Evolutionary conservation across 768 basidiomycete species (phyloP), one percentile per base, ranked within the genome.

Genomic region (Kwoniella europaea): DNA sequence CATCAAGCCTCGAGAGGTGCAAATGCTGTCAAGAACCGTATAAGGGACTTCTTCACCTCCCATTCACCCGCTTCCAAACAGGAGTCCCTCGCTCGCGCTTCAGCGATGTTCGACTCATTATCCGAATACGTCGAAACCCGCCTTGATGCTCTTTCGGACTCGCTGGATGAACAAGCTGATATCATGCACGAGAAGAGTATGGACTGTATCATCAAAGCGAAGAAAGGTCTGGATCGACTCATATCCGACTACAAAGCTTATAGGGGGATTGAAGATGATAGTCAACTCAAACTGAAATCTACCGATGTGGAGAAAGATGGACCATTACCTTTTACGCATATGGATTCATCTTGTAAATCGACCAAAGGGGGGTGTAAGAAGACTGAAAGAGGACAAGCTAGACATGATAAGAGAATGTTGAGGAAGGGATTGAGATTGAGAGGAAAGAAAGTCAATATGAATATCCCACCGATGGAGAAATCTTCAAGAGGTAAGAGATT

Each of bases 251-350:
- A 43, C 29, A 68, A 72, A 35, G 29, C 16, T 44, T 27, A 57
- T 27, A 27, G 55, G 52, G 57, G 71, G 13, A 7, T 22, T 43
- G 52, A 44, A 5, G 50, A 60, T 10, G 42, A 20, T 24, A 29
- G 35, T 15, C 18, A 59, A 13, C 20, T 1, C 9, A 50, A 59
- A 5, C 22, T 15, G 5, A 24, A 22, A 43, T 56, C 27, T 16
- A 68, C 59, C 20, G 64, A 67, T 29, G 65, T 67, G 0, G 62
- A 44, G n/a, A 68, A 64, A 27, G 67, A 68, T 22, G 71, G 62
- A 22, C 71, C 71, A 10, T 50, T 68, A 29, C 71, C 71, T 22
- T 67, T 71, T 42, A 24, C 46, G 6, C 54, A 63, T n/a, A 71
- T 71, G 65, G 27, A 52, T 13, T 16, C 13, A 29, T 29, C 35